Evolutionary conservation across 345 rosid genomes (phyloP).

Genomic region (Xanthoceras sorbifolium): DNA sequence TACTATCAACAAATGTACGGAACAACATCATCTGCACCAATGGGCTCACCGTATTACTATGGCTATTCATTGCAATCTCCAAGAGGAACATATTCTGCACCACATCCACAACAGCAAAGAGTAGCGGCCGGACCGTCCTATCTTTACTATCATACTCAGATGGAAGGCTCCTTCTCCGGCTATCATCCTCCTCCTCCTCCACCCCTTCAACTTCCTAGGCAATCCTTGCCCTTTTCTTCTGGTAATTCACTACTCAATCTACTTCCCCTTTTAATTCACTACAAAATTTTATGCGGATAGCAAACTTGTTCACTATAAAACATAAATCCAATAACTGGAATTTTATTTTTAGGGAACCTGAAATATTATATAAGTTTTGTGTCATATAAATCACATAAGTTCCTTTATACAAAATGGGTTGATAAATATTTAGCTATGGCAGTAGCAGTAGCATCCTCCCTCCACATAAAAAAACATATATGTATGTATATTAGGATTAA

Average conservation of each 20-base stretch:
- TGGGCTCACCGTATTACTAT: slow-evolving; percentile 57
- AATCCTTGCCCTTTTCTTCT: slow-evolving; percentile 40
- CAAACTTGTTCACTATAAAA: too few species aligned
- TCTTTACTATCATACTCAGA: slow-evolving; percentile 54
- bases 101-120: slow-evolving; percentile 10
- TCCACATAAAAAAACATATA: not conserved
- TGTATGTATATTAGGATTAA: slow-evolving; percentile 3
- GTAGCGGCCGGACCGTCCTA: slow-evolving; percentile 40
- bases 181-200: slow-evolving; percentile 48
- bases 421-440: too few species aligned
- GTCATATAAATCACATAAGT: too few species aligned
- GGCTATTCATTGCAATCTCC: slow-evolving; percentile 69
- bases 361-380: too few species aligned
- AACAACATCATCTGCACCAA: slow-evolving; percentile 40
- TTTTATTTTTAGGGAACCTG: too few species aligned
- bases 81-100: slow-evolving; percentile 46
- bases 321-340: too few species aligned
- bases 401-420: too few species aligned
- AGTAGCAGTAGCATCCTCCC: too few species aligned
- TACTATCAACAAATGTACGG: slow-evolving; percentile 72
- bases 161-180: slow-evolving; percentile 48
- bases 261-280: too few species aligned
- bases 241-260: slow-evolving; percentile 35
- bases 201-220: slow-evolving; percentile 40
- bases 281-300: too few species aligned